Conservation (phyloP, 2,329 filamentous ascomycete genomes). For the Fusarium sororula region DNA sequence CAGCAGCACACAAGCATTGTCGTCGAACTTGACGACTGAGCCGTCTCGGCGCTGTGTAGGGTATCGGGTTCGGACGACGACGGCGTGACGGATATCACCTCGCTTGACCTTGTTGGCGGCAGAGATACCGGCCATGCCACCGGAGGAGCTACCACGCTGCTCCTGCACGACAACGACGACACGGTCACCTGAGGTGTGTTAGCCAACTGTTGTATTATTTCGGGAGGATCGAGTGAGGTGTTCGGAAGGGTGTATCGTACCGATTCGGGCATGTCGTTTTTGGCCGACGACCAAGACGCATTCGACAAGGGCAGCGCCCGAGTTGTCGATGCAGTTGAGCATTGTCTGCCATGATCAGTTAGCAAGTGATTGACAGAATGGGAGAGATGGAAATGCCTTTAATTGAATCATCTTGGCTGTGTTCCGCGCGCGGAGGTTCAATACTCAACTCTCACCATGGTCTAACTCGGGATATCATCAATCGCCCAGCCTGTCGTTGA, state of each 20-base stretch:
- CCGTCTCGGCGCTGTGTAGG: conserved; percentile 88
- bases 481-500: conserved; percentile 27
- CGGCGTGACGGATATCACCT: conserved; percentile 95
- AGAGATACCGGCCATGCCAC: conserved; percentile 74
- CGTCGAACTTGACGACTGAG: conserved; percentile 90
- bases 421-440: conserved; percentile 28
- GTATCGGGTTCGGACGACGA: conserved; percentile 91
- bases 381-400: conserved; percentile 69
- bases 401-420: conserved; percentile 84
- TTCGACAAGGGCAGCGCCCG: conserved; percentile 95
- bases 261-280: conserved; percentile 87
- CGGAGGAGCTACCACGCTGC: conserved; percentile 81
- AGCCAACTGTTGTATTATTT: not conserved
- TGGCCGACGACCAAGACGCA: conserved; percentile 93
- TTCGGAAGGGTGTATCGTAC: conserved; percentile 59
- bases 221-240: not conserved
- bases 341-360: conserved; percentile 72
- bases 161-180: conserved; percentile 99
- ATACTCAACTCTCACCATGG: conserved; percentile 35
- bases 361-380: not conserved
- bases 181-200: conserved; percentile 76
- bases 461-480: conserved; percentile 31
- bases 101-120: conserved; percentile 92
- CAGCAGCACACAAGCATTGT: conserved; percentile 97
- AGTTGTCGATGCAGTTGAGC: conserved; percentile 99